A percentile compares a stretch with the other conserved stretches of the same genome.
Evolutionary conservation across 495 filamentous ascomycete genomes (phyloP).

Genomic region (Pyrenula massariospora): DNA sequence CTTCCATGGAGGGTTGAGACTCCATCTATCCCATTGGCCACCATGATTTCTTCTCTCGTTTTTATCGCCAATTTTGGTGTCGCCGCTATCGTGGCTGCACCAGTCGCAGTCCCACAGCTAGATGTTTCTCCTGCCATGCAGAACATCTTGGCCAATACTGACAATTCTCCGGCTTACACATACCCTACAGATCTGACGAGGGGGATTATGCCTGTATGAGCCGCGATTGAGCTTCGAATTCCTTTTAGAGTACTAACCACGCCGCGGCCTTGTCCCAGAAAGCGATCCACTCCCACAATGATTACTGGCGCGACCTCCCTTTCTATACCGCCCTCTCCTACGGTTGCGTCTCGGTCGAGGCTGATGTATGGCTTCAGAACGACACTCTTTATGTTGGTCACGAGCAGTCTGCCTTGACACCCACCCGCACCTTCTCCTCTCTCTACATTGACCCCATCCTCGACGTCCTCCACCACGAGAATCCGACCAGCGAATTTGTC

Average conservation of each 20-base stretch:
- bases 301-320: conserved; percentile 36
- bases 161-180: conserved; percentile 24
- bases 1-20: background rate
- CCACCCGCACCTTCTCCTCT: conserved; percentile 39
- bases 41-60: background rate
- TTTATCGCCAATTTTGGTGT: background rate
- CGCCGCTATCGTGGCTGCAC: background rate
- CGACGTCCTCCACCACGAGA: conserved; percentile 37
- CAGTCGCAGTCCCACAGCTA: background rate
- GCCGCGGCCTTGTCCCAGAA: background rate
- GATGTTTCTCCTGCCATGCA: conserved; percentile 12
- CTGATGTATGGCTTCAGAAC: conserved; percentile 77
- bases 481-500: conserved; percentile 25
- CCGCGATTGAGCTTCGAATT: background rate
- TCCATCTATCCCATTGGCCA: background rate
- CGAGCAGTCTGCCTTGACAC: conserved; percentile 32
- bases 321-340: conserved; percentile 41
- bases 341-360: conserved; percentile 64
- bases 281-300: conserved; percentile 14
- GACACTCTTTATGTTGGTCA: conserved; percentile 55
- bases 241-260: background rate
- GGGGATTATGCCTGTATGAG: conserved; percentile 30
- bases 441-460: conserved; percentile 48
- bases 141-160: conserved; percentile 30
- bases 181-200: conserved; percentile 37